A percentile compares a stretch with the other conserved stretches of the same genome.
Evolutionary conservation across 495 filamentous ascomycete species (phyloP).

Genomic region (Astrothelium subdiscretum): DNA sequence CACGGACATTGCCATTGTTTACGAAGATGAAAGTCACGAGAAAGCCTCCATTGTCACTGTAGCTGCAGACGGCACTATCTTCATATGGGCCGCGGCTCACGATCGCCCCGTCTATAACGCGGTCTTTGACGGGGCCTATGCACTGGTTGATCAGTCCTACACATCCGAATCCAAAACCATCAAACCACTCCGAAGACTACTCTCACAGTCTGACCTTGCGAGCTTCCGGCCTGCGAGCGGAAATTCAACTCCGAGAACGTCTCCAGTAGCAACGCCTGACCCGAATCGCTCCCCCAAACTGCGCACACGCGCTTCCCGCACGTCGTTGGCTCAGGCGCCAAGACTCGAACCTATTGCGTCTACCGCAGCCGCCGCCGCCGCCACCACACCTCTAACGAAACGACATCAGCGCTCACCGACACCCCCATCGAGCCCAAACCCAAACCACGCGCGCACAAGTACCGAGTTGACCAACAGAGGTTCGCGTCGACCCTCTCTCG

Average conservation of each 20-base stretch:
- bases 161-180: not conserved
- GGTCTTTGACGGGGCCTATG: not conserved
- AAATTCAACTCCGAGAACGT: conserved; percentile 4
- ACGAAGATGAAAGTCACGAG: conserved; percentile 1
- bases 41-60: conserved; percentile 24
- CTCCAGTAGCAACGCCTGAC: conserved; percentile 3
- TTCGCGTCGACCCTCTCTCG: conserved; percentile 42
- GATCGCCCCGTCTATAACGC: not conserved
- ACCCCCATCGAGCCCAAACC: conserved; percentile 28
- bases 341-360: conserved; percentile 22
- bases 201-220: conserved; percentile 28
- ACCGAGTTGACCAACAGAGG: not conserved
- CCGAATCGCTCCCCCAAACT: conserved; percentile 21
- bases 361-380: not conserved
- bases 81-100: conserved; percentile 25
- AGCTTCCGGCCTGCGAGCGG: conserved; percentile 21
- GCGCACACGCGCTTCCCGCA: conserved; percentile 19
- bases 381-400: not conserved
- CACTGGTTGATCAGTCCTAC: not conserved
- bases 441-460: conserved; percentile 7
- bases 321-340: conserved; percentile 26
- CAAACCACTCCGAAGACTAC: conserved; percentile 24
- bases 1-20: conserved; percentile 63
- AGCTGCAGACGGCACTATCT: conserved; percentile 32
- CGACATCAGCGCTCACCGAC: conserved; percentile 13